These are phyloP conservation scores for Casuarina glauca DNA, from an alignment of 306 rosid species.

Conservation along the genomic window DNA sequence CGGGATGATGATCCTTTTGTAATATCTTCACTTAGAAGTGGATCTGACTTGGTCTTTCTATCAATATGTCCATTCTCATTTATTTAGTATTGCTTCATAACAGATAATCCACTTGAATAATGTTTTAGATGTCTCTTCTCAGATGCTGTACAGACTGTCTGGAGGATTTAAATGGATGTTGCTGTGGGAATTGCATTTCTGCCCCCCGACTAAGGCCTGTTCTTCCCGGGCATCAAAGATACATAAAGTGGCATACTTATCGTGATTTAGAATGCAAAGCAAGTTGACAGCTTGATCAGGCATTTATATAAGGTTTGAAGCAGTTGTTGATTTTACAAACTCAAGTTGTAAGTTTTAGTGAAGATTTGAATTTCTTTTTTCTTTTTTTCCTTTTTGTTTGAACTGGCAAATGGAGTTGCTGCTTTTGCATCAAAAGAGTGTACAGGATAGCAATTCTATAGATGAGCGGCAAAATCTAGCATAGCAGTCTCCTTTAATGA, in stretches of 20 bases:
- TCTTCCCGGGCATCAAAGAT: conserved; percentile 61
- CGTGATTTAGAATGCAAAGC: conserved; percentile 52
- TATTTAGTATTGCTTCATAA: not conserved
- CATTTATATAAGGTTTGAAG: conserved; percentile 3
- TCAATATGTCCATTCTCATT: not conserved
- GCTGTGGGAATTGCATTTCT: conserved; percentile 69
- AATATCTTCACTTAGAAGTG: no score
- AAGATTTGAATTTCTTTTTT: not conserved
- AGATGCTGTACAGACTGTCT: conserved; percentile 80
- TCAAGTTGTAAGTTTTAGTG: not conserved
- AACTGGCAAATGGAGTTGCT: no score
- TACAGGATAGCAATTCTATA: no score
- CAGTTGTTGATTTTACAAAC: not conserved
- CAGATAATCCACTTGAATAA: conserved; percentile 10
- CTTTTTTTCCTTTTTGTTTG: no score
- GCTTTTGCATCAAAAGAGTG: no score
- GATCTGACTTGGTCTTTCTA: not conserved
- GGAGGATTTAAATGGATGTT: conserved; percentile 65
- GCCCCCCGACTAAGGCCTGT: conserved; percentile 85
- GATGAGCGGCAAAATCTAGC: no score
- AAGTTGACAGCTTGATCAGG: conserved; percentile 33
- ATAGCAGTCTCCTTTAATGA: no score
- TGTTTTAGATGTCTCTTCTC: conserved; percentile 25
- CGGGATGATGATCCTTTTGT: no score
- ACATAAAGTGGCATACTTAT: conserved; percentile 78